Base-by-base conservation (phyloP, 306 rosid genomes). In the Vigna nakashimae region DNA sequence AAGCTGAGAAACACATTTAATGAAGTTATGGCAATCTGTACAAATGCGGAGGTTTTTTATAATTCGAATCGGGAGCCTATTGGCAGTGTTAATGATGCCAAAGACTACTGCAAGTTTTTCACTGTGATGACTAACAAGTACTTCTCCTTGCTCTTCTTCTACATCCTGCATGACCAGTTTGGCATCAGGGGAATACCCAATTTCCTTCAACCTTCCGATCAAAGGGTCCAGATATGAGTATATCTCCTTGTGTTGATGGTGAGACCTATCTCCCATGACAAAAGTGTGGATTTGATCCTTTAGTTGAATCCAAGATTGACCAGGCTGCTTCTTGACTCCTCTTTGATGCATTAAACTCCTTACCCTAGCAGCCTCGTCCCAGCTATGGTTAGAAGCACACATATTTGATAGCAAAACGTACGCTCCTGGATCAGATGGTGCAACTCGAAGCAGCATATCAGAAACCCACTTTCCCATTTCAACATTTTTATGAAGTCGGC, bases 221-320 rank as follows among this genome's bases (percentile, higher is more conserved):
- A 88, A 89, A 58, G 70, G 77, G 73, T 90, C 87, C 49, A 90
- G 82, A 82, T 85, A 87, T 1, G 85, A 80, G 80, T 88, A 90
- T 77, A 90, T 90, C 60, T 86, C 73, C 5, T 69, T 66, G 43
- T 66, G 79, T 34, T 84, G 86, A 48, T 86, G 86, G 60, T 90
- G 93, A 12, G 89, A 85, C 84, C 82, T 79, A 79, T 93, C 96
- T 74, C 90, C 88, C 73, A 86, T 74, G 79, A 86, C 52, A 73
- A 90, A 90, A 38, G 86, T 75, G 79, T 93, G 93, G 63, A 86
- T 87, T 86, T 85, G 79, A 86, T 86, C 87, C 78, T 86, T 90
- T 65, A 88, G 76, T 74, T 88, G 91, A 76, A 94, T 83, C 98
- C 97, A 92, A 82, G 97, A 90, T 73, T 88, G 95, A 59, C 97